These are phyloP conservation scores for Lepiota venenata DNA, from an alignment of 768 basidiomycete genomes.

Conservation along the genomic window DNA sequence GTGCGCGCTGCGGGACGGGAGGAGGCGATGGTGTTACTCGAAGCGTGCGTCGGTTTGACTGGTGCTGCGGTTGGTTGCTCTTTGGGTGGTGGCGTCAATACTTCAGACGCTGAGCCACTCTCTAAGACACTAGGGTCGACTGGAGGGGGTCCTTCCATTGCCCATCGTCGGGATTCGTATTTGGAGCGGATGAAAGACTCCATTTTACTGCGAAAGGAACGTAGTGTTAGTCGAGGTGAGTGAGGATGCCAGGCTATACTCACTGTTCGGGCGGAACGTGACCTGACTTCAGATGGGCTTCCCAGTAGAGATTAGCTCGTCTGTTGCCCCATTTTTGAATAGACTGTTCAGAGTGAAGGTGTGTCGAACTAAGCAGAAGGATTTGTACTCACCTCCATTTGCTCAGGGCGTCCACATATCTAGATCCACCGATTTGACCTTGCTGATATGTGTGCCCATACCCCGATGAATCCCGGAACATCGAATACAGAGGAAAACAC, in stretches of 20 bases:
- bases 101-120: slow-evolving; percentile 23
- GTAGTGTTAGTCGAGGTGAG: neutral
- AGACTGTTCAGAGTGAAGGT: slow-evolving; percentile 37
- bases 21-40: slow-evolving; percentile 23
- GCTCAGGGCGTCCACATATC: slow-evolving; percentile 97
- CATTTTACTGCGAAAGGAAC: neutral
- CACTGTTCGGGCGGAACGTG: slow-evolving; percentile 95
- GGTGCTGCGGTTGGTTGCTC: slow-evolving; percentile 24
- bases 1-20: slow-evolving; percentile 24
- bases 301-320: slow-evolving; percentile 95
- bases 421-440: slow-evolving; percentile 95
- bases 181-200: slow-evolving; percentile 37
- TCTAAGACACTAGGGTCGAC: slow-evolving; percentile 79
- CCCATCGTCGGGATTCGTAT: slow-evolving; percentile 93
- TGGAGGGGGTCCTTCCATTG: slow-evolving; percentile 84
- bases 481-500: slow-evolving; percentile 93
- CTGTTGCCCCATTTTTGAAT: slow-evolving; percentile 95
- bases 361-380: neutral
- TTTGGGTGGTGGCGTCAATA: slow-evolving; percentile 24
- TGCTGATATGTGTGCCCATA: slow-evolving; percentile 98
- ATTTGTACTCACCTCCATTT: slow-evolving; percentile 73
- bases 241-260: slow-evolving; percentile 27
- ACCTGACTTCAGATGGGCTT: slow-evolving; percentile 88
- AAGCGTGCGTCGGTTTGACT: slow-evolving; percentile 26
- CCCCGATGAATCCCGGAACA: slow-evolving; percentile 97